A percentile compares a stretch with the other conserved stretches of the same genome.
Conservation (phyloP, 2,329 filamentous ascomycete genomes). For the Talaromyces marneffei region DNA sequence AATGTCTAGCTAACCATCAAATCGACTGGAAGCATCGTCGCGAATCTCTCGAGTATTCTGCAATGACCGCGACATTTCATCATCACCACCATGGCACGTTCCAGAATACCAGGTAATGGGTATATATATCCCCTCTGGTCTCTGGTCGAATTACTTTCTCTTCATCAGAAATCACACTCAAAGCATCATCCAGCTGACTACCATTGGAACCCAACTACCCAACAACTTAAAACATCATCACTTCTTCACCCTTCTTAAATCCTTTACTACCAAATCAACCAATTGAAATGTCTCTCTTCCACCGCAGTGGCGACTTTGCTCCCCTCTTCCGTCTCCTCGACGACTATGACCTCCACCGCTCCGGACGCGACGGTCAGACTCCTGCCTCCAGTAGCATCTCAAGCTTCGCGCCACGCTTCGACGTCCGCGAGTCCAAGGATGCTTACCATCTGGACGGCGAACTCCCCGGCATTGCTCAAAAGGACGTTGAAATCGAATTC, state of each 20-base stretch:
- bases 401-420: constrained; percentile 36
- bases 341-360: constrained; percentile 26
- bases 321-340: constrained; percentile 37
- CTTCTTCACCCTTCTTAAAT: neutral
- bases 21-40: neutral
- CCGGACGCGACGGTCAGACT: constrained; percentile 8
- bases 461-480: constrained; percentile 38
- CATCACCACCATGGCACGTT: constrained; percentile 1
- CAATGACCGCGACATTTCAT: constrained; percentile 1
- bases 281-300: constrained; percentile 19
- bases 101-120: constrained; percentile 5
- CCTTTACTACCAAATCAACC: neutral
- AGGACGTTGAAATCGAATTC: constrained; percentile 39
- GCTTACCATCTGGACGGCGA: constrained; percentile 39
- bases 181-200: neutral
- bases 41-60: constrained; percentile 1
- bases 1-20: neutral
- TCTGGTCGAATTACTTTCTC: neutral
- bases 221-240: neutral
- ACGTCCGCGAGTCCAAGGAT: constrained; percentile 37
- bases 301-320: constrained; percentile 25
- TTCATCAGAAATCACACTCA: constrained; percentile 5
- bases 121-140: constrained; percentile 6
- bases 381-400: constrained; percentile 2
- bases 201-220: neutral